Conservation (phyloP, 345 rosid genomes). For the Brassica rapa region DNA sequence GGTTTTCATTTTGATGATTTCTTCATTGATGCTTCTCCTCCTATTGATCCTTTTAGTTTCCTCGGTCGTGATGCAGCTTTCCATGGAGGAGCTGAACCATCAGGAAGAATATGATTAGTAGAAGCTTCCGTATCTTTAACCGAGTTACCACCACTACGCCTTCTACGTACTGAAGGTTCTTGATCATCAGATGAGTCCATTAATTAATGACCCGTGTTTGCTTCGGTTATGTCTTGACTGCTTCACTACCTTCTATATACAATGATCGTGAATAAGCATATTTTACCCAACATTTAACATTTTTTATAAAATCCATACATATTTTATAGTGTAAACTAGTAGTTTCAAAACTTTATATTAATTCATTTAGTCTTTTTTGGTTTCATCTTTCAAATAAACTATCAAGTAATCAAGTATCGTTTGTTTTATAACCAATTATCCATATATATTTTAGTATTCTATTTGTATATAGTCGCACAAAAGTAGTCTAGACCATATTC, state of each 20-base stretch:
- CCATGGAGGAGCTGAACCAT: conserved; percentile 39
- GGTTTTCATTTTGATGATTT: conserved; percentile 32
- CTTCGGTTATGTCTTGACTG: conserved; percentile 36
- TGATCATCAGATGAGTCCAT: conserved; percentile 30
- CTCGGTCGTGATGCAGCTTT: conserved; percentile 35
- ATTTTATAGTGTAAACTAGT: too few relatives aligned
- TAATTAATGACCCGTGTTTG: conserved; percentile 20
- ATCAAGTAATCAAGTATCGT: too few relatives aligned
- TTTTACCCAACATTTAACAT: too few relatives aligned
- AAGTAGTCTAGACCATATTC: too few relatives aligned
- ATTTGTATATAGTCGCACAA: too few relatives aligned
- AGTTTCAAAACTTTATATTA: too few relatives aligned
- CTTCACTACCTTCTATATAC: neutral
- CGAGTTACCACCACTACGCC: conserved; percentile 16
- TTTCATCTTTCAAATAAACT: too few relatives aligned
- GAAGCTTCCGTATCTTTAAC: conserved; percentile 14
- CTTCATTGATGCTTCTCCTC: conserved; percentile 37
- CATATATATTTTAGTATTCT: too few relatives aligned
- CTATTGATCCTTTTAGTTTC: conserved; percentile 40
- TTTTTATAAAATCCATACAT: too few relatives aligned
- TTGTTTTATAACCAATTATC: too few relatives aligned
- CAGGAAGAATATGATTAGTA: conserved; percentile 10
- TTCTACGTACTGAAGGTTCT: conserved; percentile 36
- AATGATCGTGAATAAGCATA: too few relatives aligned
- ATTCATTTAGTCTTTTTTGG: too few relatives aligned